Evolutionary conservation across 2,329 filamentous ascomycete species (phyloP), one percentile per base, ranked within the genome.

Genomic region (Colletotrichum viniferum): DNA sequence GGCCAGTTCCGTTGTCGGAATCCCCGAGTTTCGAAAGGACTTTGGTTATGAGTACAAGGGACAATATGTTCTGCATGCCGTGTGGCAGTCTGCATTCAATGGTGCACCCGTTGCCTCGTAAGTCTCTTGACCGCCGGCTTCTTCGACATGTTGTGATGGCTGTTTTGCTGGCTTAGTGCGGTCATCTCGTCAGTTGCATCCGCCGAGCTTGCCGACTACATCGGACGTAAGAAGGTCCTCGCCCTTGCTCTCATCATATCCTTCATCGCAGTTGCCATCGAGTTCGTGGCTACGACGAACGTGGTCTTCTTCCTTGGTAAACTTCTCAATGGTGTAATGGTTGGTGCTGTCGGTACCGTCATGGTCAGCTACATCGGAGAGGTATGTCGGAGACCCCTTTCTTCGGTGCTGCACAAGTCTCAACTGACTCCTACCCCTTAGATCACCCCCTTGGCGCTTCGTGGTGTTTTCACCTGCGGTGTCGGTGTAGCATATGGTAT

Each of bases 51-150:
- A 78, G 8, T 85, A 81, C 58, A 81, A 82, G 2, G 83, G 81
- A 3, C 79, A 79, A 70, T 87, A 84, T 78, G 85, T 87, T 8
- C 79, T 88, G 8, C 78, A 83, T 14, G 83, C 85, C 6, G 81
- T 83, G 7, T 88, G 86, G 87, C 86, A 88, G 77, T 82, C 81
- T 28, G 85, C 86, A 5, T 87, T 87, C 73, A 82, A 82, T 63
- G 86, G 84, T 12, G 86, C 81, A 0, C 86, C 86, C 5, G 81
- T 86, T 9, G 85, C 86, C 30, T 80, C 81, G 80, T 82, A 67
- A 77, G 80, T 76, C 9, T n/a, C 4, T 43, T 18, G 43, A 7
- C 7, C 36, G n/a, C 13, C 24, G 18, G 7, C 8, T 4, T 10
- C 8, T 21, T 32, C 26, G 3, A 56, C 16, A 36, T 21, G 10